A percentile compares a stretch with the other conserved stretches of the same genome.
These are phyloP conservation scores for Salix arbutifolia DNA, from an alignment of 345 rosid genomes.

Conservation along the genomic window DNA sequence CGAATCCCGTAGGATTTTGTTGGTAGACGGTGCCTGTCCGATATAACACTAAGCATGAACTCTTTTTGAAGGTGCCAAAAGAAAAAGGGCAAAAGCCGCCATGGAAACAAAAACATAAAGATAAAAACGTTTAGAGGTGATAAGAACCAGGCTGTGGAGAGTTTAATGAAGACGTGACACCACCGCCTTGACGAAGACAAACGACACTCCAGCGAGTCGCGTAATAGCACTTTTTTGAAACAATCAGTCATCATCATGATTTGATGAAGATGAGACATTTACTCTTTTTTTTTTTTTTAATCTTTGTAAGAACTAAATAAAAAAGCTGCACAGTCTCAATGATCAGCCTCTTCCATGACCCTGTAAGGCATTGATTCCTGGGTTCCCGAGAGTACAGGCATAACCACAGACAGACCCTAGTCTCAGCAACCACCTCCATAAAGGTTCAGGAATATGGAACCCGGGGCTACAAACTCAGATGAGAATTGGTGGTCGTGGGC, in stretches of 20 bases:
- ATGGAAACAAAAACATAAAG: neutral
- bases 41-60: neutral
- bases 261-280: neutral
- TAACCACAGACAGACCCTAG: neutral
- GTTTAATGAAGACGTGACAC: neutral
- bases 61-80: neutral
- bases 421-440: neutral
- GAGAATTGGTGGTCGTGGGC: slow-evolving; percentile 6
- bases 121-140: neutral
- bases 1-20: neutral
- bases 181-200: neutral
- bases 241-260: too few relatives aligned
- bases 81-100: slow-evolving; percentile 1
- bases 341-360: too few relatives aligned
- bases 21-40: neutral
- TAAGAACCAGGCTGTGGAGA: too few relatives aligned
- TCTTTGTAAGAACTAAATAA: too few relatives aligned
- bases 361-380: neutral
- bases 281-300: neutral
- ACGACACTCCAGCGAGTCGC: neutral
- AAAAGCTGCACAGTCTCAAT: too few relatives aligned
- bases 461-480: neutral
- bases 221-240: neutral
- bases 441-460: neutral
- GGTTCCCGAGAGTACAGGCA: neutral